Conservation (phyloP, 2,329 filamentous ascomycete species). For the Trichoderma hamatum region DNA sequence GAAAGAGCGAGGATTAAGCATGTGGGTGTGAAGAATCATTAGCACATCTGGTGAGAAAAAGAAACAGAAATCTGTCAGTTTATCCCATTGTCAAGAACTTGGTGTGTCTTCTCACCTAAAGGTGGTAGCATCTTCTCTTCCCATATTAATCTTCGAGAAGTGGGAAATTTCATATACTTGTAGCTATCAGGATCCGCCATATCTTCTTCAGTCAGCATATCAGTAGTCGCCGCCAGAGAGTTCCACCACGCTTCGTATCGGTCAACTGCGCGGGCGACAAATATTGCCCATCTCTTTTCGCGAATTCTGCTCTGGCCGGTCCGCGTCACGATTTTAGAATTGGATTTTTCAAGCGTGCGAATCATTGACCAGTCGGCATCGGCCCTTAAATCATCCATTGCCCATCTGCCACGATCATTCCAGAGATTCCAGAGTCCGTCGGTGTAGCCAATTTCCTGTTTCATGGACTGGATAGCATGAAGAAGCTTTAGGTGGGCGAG, state of each 20-base stretch:
- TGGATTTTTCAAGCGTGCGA: constrained; percentile 31
- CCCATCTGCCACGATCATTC: constrained; percentile 47
- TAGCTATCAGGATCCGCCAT: constrained; percentile 36
- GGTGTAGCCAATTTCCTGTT: constrained; percentile 65
- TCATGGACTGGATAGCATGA: constrained; percentile 66
- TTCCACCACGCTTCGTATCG: constrained; percentile 71
- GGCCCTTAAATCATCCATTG: background rate
- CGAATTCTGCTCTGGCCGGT: constrained; percentile 54
- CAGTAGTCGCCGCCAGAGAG: constrained; percentile 35
- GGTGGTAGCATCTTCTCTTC: constrained; percentile 55
- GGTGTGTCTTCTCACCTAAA: constrained; percentile 48
- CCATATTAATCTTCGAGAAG: constrained; percentile 37
- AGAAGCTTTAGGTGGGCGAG: constrained; percentile 76
- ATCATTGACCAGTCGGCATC: constrained; percentile 23
- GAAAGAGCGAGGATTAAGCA: constrained; percentile 75
- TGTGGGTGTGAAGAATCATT: constrained; percentile 79
- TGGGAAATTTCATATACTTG: constrained; percentile 42
- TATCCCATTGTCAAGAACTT: background rate
- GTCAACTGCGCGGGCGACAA: constrained; percentile 67
- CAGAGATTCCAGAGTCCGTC: constrained; percentile 69
- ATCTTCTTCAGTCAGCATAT: constrained; percentile 41
- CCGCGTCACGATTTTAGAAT: constrained; percentile 38
- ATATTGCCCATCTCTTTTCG: constrained; percentile 76
- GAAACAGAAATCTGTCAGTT: background rate
- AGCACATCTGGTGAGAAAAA: constrained; percentile 59